Evolutionary conservation across 1,284 basidiomycete species (phyloP).

Genomic region (Cystobasidiaceae sp.): DNA sequence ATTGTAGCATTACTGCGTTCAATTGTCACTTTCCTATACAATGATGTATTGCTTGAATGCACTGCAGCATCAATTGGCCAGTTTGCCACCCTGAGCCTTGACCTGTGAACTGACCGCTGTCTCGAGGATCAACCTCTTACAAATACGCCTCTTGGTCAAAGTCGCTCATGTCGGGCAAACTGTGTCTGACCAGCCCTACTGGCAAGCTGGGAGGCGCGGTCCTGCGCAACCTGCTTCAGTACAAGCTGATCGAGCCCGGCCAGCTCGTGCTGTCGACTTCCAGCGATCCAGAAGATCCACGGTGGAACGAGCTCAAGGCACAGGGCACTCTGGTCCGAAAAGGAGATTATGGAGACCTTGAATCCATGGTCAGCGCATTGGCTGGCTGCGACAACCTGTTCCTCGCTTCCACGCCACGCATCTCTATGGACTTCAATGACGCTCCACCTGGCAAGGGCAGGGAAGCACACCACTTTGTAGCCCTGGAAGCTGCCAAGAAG

Average conservation of each 20-base stretch:
- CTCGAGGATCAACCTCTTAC: too few relatives aligned
- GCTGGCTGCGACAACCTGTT: slow-evolving; percentile 10
- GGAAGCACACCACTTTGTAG: slow-evolving; percentile 8
- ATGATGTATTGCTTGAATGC: background rate
- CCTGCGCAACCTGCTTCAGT: background rate
- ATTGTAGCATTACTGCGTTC: too few relatives aligned
- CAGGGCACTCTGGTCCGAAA: background rate
- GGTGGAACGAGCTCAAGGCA: background rate
- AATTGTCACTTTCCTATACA: too few relatives aligned
- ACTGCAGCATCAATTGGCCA: background rate
- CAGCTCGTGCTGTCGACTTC: slow-evolving; percentile 10
- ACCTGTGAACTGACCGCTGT: too few relatives aligned
- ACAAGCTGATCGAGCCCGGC: background rate
- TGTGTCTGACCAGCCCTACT: slow-evolving; percentile 6
- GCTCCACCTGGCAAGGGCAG: slow-evolving; percentile 1
- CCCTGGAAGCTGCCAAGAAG: slow-evolving; percentile 4
- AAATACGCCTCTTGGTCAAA: too few relatives aligned
- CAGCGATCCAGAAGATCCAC: background rate
- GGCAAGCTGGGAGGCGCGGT: slow-evolving; percentile 4
- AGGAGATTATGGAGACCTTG: slow-evolving; percentile 1
- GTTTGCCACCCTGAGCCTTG: background rate
- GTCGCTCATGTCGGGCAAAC: background rate
- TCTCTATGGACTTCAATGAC: slow-evolving; percentile 13
- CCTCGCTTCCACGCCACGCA: background rate
- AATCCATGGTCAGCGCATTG: background rate